These are phyloP conservation scores for Kurtzmaniella quercitrusa DNA, from an alignment of 1,139 yeast species.

Conservation along the genomic window DNA sequence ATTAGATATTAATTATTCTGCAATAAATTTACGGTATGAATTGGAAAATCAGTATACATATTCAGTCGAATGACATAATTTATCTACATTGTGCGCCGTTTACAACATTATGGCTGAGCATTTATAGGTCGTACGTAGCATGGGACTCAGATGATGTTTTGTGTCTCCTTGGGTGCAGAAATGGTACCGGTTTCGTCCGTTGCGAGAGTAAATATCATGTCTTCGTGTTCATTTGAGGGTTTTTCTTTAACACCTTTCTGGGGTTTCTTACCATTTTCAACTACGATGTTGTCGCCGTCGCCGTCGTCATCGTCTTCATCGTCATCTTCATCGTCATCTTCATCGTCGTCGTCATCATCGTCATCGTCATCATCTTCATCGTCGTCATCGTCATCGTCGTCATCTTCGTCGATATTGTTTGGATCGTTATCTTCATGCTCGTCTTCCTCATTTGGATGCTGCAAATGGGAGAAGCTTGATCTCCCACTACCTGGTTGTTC, in stretches of 20 bases:
- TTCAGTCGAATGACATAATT: no score
- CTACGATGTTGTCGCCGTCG: constrained; percentile 9
- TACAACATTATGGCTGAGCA: no score
- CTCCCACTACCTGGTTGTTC: constrained; percentile 16
- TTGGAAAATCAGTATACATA: no score
- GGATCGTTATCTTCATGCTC: constrained; percentile 33
- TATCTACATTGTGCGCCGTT: no score
- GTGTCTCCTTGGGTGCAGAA: constrained; percentile 9
- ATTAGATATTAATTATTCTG: no score
- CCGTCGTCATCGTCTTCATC: constrained; percentile 12
- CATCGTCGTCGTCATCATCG: constrained; percentile 26
- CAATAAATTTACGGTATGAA: no score
- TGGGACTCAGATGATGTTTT: constrained; percentile 10
- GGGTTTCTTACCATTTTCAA: constrained; percentile 5
- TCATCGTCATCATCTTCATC: constrained; percentile 30
- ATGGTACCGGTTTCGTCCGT: constrained; percentile 10
- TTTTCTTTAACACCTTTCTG: no score
- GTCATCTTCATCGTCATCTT: constrained; percentile 20
- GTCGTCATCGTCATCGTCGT: constrained; percentile 33
- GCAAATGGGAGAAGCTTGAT: constrained; percentile 11
- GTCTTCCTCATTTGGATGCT: constrained; percentile 27
- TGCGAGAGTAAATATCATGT: constrained; percentile 35
- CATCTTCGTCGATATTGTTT: constrained; percentile 36
- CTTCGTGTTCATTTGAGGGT: constrained; percentile 19
- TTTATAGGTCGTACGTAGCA: no score